Evolutionary conservation across 1,284 basidiomycete species (phyloP), one percentile per base, ranked within the genome.

Genomic region (Ceratobasidium sp.): DNA sequence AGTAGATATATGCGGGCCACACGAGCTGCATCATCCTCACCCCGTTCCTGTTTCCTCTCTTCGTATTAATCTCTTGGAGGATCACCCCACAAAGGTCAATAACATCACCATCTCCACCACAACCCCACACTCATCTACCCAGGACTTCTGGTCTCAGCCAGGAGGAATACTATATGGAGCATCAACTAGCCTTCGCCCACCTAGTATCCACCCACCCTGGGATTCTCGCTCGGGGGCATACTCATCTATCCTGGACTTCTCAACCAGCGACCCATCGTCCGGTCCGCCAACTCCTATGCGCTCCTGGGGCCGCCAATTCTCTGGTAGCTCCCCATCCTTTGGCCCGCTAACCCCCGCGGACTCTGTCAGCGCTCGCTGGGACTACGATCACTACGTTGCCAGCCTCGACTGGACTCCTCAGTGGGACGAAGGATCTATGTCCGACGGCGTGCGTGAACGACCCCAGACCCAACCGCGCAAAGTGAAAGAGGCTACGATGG

Each of bases 301-400:
- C 46, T 59, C 56, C 51, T 53, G n/a, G 51, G 51, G 43, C 8
- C n/a, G 46, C 27, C n/a, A 34, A 16, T 65, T 65, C 46, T 65
- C 46, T 8, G 29, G 43, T 16, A 51, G 63, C 46, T 2, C 16
- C 41, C n/a, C 41, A 13, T 65, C 63, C 46, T 37, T 65, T 51
- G 63, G 63, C 46, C 63, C 63, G 41, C 5, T 14, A 24, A 65
- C 63, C 16, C 63, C 63, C 34, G 9, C 22, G 2, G 63, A 65
- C 46, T 59, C 14, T 22, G 51, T 29, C 22, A 53, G 51, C 51
- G 19, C 51, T 53, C 31, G 56, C 11, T 59, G 31, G 31, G 5
- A 22, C 29, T 22, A 39, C 16, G 56, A 39, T 29, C 31, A 39
- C 34, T 34, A 37, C 7, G n/a, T 59, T 3, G 31, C n/a, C 16